Evolutionary conservation across 208 protist species (phyloP), one percentile per base, ranked within the genome.

Genomic region (Trypanosoma lewisi): DNA sequence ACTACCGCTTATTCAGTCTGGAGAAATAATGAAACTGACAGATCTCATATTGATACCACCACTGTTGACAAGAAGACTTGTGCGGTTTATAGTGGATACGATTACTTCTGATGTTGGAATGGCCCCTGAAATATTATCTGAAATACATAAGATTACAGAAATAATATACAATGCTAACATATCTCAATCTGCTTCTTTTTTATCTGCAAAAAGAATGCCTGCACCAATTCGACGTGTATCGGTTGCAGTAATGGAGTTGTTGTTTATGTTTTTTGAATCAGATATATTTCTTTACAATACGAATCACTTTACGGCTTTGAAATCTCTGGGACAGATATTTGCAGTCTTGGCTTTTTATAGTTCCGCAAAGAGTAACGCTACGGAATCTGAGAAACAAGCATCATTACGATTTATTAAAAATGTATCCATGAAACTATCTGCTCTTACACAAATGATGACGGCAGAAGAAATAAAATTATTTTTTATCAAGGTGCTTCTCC

Each of bases 301-400:
- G 11, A 30, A 66, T 28, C 60, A 58, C 14, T 51, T 28, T 0
- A 55, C 63, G 6, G 67, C 78, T 65, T 50, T 90, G 63, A 64
- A 80, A 28, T 60, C 60, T 14, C 33, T 90, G n/a, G 67, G 59
- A 5, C 60, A 59, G 25, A 59, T 90, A 5, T 86, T 70, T 44
- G 80, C 83, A 1, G 57, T 90, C 5, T 72, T 70, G 14, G 77
- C 67, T n/a, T 60, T 80, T 23, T 77, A 84, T 63, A 37, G 27
- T n/a, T 41, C 66, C 50, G 47, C 36, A 4, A 50, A 52, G n/a
- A 45, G n/a, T 19, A 39, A 51, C 41, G 58, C 45, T 16, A 69
- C 68, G 6, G 61, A 73, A 8, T 30, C 39, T 28, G 54, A 81
- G 50, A 63, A 63, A 17, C 63, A 60, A 51, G 60, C 37, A 16